Conservation (phyloP, 2,329 filamentous ascomycete species). For the Sporothrix schenckii region DNA sequence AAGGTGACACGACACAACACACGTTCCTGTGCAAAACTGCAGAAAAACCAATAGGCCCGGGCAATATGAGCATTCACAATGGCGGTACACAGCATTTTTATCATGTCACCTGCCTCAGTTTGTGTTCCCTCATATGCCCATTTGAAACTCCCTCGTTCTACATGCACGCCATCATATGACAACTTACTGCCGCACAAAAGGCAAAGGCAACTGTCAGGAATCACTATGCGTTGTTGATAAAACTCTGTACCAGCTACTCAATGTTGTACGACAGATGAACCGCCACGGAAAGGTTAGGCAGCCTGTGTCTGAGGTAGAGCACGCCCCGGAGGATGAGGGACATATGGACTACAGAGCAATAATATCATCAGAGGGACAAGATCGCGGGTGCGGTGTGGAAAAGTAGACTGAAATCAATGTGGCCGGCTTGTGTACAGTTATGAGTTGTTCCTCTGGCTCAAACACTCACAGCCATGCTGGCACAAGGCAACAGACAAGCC, state of each 20-base stretch:
- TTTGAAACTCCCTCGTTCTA: not conserved
- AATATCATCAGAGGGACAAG: not conserved
- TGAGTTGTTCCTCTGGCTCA: not conserved
- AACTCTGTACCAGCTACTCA: not conserved
- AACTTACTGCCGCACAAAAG: not conserved
- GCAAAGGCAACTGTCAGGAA: not conserved
- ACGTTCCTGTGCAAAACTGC: not conserved
- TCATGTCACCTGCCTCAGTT: not conserved
- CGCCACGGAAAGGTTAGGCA: not conserved
- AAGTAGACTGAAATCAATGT: not conserved
- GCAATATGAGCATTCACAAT: not conserved
- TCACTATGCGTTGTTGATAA: not conserved
- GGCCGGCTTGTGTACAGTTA: not conserved
- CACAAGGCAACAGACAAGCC: not conserved
- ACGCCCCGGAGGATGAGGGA: not conserved
- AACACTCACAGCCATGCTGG: not conserved
- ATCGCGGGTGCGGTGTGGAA: not conserved
- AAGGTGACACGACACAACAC: constrained; percentile 20
- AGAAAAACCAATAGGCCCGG: not conserved
- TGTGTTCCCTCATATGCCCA: not conserved
- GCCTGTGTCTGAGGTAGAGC: not conserved
- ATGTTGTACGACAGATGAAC: not conserved
- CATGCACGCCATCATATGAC: not conserved
- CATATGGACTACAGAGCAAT: not conserved
- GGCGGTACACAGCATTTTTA: not conserved